Base-by-base conservation (phyloP, 345 rosid genomes). In the Odontarrhena argentea region DNA sequence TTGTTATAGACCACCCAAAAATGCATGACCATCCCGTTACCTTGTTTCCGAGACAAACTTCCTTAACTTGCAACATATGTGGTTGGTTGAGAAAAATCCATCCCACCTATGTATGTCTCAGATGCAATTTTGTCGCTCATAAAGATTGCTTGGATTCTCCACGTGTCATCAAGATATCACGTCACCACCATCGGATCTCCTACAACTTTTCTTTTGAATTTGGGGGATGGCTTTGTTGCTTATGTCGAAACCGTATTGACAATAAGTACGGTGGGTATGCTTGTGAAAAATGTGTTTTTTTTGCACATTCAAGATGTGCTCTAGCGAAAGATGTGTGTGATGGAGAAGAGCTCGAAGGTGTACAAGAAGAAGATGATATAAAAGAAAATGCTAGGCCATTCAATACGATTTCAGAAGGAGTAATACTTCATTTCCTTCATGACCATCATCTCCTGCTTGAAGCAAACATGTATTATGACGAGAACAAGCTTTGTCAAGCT, bases 121-220 rank as follows among this genome's bases (percentile, higher is more conserved):
- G 4, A 37, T 63, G 57, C 57, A 49, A 63, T n/a, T 52, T 65
- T 54, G 42, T 65, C 1, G 34, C 22, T 15, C 70, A 65, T 12
- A 12, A 1, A 1, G 13, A 45, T 28, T 65, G 70, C 43, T 34
- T 30, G 40, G 0, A 53, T 35, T 42, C 34, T 0, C 70, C 61
- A 54, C 2, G 12, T 5, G 11, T 42, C 8, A 65, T 65, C 15
- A 65, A 36, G 15, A 65, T 65, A 52, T 65, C 52, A 8, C 44
- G 70, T 1, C 70, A 65, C 53, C 53, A 43, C 3, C 53, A 65
- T 43, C 61, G 53, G 7, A 7, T 54, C n/a, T 42, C 43, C 12
- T 34, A 32, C 7, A 5, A 1, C 10, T 18, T 24, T 32, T 54
- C n/a, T 32, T 53, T 65, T n/a, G 11, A 8, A 1, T n/a, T n/a